Evolutionary conservation across 1,284 basidiomycete genomes (phyloP), one percentile per base, ranked within the genome.

Genomic region (Peniophora sp.): DNA sequence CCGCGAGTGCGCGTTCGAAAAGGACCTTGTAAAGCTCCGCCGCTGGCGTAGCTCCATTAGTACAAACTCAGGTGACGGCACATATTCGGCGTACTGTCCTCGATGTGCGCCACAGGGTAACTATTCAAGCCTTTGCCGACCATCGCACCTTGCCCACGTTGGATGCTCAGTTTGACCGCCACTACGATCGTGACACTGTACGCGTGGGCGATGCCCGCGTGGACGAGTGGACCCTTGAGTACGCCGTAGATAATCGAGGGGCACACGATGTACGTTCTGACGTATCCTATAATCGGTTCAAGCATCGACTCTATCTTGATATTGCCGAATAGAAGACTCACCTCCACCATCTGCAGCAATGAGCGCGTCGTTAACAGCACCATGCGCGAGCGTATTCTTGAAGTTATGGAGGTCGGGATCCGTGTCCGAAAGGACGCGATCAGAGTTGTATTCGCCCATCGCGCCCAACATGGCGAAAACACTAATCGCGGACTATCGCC

Each of bases 191-290:
- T 71, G 27, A 70, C 67, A 2, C 75, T 77, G 47, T 67, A 64
- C 11, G 64, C 52, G 55, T 79, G 72, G 52, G 72, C 66, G 38
- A 79, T 61, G 1, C 71, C 73, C 2, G 64, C 60, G 27, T 75
- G 70, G n/a, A 73, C 71, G n/a, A 79, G 61, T 16, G 67, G 59
- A 5, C 73, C 72, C 3, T 62, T 61, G 1, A 73, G 73, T 3
- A 73, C 59, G 9, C 77, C 77, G 48, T 73, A 79, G 41, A 79
- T 72, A 0, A 70, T 73, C 11, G 71, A 64, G 0, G 75, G 76
- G 6, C 74, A 63, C 49, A 79, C 60, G 47, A 79, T 73, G 56
- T 74, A 73, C 3, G 72, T 67, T 54, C 66, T 69, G 50, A 72
- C 69, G 48, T 66, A 70, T 6, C 70, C 77, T 68, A 67, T 11